These are phyloP conservation scores for cucumber (Cucumis sativus) DNA, from an alignment of 306 rosid species.

Conservation along the genomic window DNA sequence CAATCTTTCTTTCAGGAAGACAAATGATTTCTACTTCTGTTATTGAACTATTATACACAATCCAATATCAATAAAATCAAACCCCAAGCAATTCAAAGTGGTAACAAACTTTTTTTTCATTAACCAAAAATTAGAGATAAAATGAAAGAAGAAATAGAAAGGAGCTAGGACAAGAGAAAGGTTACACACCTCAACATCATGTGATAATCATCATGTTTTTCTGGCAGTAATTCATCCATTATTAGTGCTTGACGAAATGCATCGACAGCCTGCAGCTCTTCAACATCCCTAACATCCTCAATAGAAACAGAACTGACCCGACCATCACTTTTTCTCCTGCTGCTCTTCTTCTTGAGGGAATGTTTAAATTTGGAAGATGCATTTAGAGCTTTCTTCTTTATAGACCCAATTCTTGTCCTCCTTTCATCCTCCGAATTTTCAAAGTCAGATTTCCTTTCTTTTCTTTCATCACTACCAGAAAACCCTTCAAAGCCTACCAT, in stretches of 20 bases:
- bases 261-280: slow-evolving; percentile 78
- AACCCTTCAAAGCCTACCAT: slow-evolving; percentile 82
- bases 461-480: slow-evolving; percentile 86
- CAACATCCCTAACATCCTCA: slow-evolving; percentile 85
- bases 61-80: not conserved
- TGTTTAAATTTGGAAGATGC: slow-evolving; percentile 92
- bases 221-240: slow-evolving; percentile 74
- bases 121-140: not conserved
- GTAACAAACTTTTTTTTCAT: not conserved
- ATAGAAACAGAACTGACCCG: slow-evolving; percentile 94
- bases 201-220: slow-evolving; percentile 77
- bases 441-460: slow-evolving; percentile 83
- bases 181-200: slow-evolving; percentile 64
- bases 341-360: slow-evolving; percentile 78
- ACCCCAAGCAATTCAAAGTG: not conserved
- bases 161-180: not conserved
- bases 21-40: not conserved
- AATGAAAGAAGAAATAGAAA: not conserved
- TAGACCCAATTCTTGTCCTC: slow-evolving; percentile 73
- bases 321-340: slow-evolving; percentile 70
- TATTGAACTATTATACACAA: not conserved
- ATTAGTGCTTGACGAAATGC: slow-evolving; percentile 57
- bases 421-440: slow-evolving; percentile 94
- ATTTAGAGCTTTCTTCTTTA: slow-evolving; percentile 84
- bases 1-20: not conserved